Percentiles rank a stretch among this genome's conserved stretches.
phyloP scores from a whole-genome alignment of 2,329 filamentous ascomycete species.

The Botrytis aclada region DNA sequence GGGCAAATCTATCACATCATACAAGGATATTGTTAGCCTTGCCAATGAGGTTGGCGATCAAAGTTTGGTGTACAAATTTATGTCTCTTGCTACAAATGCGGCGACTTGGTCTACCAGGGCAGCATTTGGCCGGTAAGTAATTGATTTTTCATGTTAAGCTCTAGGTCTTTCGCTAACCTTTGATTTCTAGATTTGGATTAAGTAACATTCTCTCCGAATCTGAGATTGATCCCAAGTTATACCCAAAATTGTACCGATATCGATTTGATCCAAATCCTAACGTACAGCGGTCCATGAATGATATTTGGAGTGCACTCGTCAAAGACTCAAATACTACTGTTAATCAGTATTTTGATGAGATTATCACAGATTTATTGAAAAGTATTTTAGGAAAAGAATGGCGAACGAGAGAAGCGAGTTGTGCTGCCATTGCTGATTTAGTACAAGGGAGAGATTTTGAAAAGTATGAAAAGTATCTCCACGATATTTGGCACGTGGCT shows the following conservation, averaged over 20 bases:
- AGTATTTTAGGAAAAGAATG: slow-evolving; percentile 90
- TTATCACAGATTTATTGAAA: slow-evolving; percentile 81
- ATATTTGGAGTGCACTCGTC: slow-evolving; percentile 95
- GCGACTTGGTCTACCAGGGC: slow-evolving; percentile 97
- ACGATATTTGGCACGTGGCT: slow-evolving; percentile 78
- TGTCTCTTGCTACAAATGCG: slow-evolving; percentile 94
- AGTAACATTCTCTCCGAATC: slow-evolving; percentile 90
- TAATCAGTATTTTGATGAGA: slow-evolving; percentile 79
- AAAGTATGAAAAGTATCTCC: slow-evolving; percentile 80
- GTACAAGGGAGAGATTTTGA: slow-evolving; percentile 74
- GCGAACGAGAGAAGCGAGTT: slow-evolving; percentile 89
- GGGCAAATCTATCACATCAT: slow-evolving; percentile 78
- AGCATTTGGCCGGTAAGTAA: slow-evolving; percentile 69
- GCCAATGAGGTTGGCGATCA: slow-evolving; percentile 97
- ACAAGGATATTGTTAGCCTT: slow-evolving; percentile 93
- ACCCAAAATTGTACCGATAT: slow-evolving; percentile 92
- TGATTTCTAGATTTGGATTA: slow-evolving; percentile 62
- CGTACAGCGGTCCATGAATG: slow-evolving; percentile 92
- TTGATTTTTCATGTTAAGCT: neutral
- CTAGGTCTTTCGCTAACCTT: neutral
- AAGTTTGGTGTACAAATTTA: slow-evolving; percentile 95
- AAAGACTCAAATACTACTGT: slow-evolving; percentile 78
- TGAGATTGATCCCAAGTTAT: slow-evolving; percentile 84
- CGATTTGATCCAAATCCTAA: slow-evolving; percentile 93
- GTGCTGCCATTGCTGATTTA: slow-evolving; percentile 82